Conservation (phyloP, 225 moss, liverwort and hornwort genomes). For the Straminergon stramineum region DNA sequence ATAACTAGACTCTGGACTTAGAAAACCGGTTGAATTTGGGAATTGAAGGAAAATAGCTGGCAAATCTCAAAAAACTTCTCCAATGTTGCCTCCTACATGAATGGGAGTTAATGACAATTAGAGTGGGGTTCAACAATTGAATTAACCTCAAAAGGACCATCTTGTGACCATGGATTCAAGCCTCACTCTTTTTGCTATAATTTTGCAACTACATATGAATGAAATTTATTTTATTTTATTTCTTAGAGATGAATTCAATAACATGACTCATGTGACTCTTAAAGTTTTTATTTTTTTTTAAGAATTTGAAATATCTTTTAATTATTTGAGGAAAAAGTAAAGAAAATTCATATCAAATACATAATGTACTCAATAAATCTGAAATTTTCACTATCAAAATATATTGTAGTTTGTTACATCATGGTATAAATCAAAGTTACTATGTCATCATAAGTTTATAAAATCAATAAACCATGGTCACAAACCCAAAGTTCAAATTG, state of each 20-base stretch:
- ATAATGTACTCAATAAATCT: too few relatives aligned
- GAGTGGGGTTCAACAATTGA: neutral
- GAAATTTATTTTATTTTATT: neutral
- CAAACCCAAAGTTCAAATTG: too few relatives aligned
- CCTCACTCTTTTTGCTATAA: fast-evolving
- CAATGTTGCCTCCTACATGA: neutral
- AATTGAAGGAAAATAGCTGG: too few relatives aligned
- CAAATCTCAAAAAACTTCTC: too few relatives aligned
- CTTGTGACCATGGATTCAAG: fast-evolving
- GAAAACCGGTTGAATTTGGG: too few relatives aligned
- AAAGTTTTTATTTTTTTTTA: too few relatives aligned
- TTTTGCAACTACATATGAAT: neutral
- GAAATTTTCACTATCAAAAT: too few relatives aligned
- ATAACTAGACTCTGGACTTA: too few relatives aligned
- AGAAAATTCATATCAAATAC: neutral
- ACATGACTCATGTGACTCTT: neutral
- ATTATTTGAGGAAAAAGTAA: neutral
- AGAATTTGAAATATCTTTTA: neutral
- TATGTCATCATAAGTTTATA: too few relatives aligned
- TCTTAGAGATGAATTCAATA: neutral
- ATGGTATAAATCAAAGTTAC: too few relatives aligned
- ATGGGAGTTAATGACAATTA: neutral
- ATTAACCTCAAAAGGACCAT: neutral
- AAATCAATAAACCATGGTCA: too few relatives aligned
- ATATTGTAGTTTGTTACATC: too few relatives aligned